These are phyloP conservation scores for Simmondsia chinensis DNA, from an alignment of 148 eudicot genomes.

Conservation along the genomic window DNA sequence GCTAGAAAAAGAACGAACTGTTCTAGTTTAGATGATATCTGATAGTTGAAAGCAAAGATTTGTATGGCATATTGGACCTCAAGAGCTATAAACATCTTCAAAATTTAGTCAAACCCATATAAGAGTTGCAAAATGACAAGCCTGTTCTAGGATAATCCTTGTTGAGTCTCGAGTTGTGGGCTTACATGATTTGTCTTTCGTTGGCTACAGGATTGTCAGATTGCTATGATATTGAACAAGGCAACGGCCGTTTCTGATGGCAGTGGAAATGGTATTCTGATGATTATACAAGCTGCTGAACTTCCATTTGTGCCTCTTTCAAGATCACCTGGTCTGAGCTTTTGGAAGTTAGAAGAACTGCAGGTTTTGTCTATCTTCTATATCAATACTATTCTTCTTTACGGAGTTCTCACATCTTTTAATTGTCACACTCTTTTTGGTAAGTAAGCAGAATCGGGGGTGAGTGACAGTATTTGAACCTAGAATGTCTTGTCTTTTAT, in stretches of 20 bases:
- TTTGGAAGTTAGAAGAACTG: constrained; percentile 60
- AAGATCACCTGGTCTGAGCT: constrained; percentile 17
- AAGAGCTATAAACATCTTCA: too few species aligned
- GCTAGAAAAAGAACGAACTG: too few species aligned
- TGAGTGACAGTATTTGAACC: too few species aligned
- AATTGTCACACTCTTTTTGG: too few species aligned
- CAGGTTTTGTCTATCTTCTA: constrained; percentile 32
- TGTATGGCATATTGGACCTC: too few species aligned
- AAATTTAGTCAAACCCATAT: background rate
- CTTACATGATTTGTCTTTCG: background rate
- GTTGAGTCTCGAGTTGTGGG: background rate
- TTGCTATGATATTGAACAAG: constrained; percentile 70
- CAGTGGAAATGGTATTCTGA: constrained; percentile 56
- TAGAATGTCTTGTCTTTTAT: too few species aligned
- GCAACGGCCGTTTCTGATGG: constrained; percentile 41
- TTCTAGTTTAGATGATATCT: too few species aligned
- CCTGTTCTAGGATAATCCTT: background rate
- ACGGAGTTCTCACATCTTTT: background rate
- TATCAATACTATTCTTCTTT: background rate
- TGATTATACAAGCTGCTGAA: constrained; percentile 51
- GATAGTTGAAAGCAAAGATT: too few species aligned
- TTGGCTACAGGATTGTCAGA: constrained; percentile 65
- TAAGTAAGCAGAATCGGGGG: too few species aligned
- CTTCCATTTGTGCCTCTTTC: constrained; percentile 60
- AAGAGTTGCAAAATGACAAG: too few species aligned